Conservation (phyloP, 805 yeast genomes). For the Isabelozyma heimii region DNA sequence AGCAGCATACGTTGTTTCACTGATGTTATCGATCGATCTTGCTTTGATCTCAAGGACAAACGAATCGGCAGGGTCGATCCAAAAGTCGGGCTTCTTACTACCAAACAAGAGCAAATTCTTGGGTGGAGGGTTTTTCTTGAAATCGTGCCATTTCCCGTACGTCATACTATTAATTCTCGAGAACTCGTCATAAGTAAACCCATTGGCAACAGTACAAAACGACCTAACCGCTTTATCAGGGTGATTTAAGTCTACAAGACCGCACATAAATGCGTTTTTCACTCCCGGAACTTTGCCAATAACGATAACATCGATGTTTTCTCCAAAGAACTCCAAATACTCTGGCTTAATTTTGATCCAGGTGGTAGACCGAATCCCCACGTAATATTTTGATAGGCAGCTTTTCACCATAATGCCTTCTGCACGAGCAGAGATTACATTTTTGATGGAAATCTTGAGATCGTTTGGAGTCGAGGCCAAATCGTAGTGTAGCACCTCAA, state of each 20-base stretch:
- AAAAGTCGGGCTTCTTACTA: slow-evolving; percentile 57
- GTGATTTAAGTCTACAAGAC: slow-evolving; percentile 55
- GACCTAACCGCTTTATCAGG: slow-evolving; percentile 24
- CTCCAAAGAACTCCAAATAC: slow-evolving; percentile 81
- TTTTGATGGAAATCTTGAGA: slow-evolving; percentile 52
- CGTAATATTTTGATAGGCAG: slow-evolving; percentile 52
- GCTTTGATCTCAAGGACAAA: slow-evolving; percentile 83
- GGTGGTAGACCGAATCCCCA: slow-evolving; percentile 58
- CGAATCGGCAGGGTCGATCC: slow-evolving; percentile 80
- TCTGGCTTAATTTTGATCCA: slow-evolving; percentile 95
- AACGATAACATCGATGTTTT: slow-evolving; percentile 73
- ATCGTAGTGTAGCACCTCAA: slow-evolving; percentile 47
- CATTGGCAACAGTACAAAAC: slow-evolving; percentile 82
- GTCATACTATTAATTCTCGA: slow-evolving; percentile 56
- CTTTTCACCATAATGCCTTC: slow-evolving; percentile 85
- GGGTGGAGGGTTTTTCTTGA: slow-evolving; percentile 40
- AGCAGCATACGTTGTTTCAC: slow-evolving; percentile 50
- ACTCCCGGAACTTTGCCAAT: slow-evolving; percentile 76
- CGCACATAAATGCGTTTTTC: slow-evolving; percentile 74
- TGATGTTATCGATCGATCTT: slow-evolving; percentile 56
- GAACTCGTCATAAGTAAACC: slow-evolving; percentile 65
- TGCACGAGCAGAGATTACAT: slow-evolving; percentile 58
- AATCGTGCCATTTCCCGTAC: slow-evolving; percentile 57
- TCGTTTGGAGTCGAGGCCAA: slow-evolving; percentile 47
- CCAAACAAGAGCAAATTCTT: slow-evolving; percentile 50